A percentile compares a stretch with the other conserved stretches of the same genome.
Conservation (phyloP, 495 filamentous ascomycete species). For the Penicillium cosmopolitanum region DNA sequence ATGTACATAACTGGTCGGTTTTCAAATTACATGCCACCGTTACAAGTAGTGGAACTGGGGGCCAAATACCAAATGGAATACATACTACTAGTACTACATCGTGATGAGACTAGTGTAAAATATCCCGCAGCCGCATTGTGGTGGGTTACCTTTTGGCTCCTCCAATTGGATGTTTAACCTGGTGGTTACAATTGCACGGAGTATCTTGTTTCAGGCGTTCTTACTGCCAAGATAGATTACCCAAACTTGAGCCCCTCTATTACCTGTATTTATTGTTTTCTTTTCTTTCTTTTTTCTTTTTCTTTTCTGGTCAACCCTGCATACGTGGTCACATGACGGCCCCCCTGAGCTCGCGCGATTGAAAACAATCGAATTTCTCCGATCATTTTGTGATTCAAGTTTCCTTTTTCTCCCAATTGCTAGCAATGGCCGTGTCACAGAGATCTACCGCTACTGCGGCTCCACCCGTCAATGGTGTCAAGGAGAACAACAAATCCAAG, state of each 20-base stretch:
- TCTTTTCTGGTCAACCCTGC: background rate
- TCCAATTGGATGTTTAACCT: background rate
- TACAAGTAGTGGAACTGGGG: background rate
- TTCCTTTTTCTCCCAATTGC: constrained; percentile 2
- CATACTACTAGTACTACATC: background rate
- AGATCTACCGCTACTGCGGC: background rate
- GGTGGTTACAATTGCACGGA: background rate
- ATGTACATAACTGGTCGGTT: background rate
- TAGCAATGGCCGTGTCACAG: background rate
- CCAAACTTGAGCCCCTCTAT: background rate
- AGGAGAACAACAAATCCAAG: background rate
- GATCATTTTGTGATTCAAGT: background rate
- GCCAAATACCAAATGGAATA: background rate
- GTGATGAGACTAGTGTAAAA: background rate
- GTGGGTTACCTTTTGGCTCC: background rate
- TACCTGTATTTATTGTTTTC: background rate
- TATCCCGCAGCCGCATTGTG: background rate
- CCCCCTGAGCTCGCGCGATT: background rate
- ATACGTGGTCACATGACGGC: background rate
- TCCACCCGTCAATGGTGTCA: background rate
- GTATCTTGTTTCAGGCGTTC: background rate
- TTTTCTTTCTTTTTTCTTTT: background rate
- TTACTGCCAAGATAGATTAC: constrained; percentile 3
- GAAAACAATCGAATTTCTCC: constrained; percentile 3
- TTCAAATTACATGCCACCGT: background rate